Conservation (phyloP, 225 moss, liverwort and hornwort genomes). For the Straminergon stramineum region DNA sequence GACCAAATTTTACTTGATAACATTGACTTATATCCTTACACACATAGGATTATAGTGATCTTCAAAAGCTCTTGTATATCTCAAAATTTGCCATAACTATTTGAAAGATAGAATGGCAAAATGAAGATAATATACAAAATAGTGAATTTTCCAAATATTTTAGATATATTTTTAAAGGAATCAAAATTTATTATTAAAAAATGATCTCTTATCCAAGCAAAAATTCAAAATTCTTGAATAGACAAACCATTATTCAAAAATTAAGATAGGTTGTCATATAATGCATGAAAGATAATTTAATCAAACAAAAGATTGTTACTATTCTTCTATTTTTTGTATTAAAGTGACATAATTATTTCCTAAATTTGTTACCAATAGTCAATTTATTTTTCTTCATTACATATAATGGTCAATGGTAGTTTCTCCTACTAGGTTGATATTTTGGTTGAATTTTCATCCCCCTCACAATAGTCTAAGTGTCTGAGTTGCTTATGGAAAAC, state of each 20-base stretch:
- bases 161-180: neutral
- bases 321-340: neutral
- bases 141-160: neutral
- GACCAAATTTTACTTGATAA: neutral
- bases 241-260: neutral
- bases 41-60: neutral
- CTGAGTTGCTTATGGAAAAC: neutral
- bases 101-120: neutral
- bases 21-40: neutral
- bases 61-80: neutral
- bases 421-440: fast-evolving
- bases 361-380: fast-evolving
- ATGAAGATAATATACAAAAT: neutral
- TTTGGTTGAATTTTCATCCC: neutral
- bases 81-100: neutral
- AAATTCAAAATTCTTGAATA: neutral
- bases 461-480: fast-evolving
- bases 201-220: neutral
- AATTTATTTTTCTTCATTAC: neutral
- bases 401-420: neutral
- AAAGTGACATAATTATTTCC: neutral
- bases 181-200: neutral
- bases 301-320: neutral
- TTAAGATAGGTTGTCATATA: neutral
- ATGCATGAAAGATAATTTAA: neutral